Evolutionary conservation across 2,329 filamentous ascomycete species (phyloP).

Genomic region (Sporothrix pallida): DNA sequence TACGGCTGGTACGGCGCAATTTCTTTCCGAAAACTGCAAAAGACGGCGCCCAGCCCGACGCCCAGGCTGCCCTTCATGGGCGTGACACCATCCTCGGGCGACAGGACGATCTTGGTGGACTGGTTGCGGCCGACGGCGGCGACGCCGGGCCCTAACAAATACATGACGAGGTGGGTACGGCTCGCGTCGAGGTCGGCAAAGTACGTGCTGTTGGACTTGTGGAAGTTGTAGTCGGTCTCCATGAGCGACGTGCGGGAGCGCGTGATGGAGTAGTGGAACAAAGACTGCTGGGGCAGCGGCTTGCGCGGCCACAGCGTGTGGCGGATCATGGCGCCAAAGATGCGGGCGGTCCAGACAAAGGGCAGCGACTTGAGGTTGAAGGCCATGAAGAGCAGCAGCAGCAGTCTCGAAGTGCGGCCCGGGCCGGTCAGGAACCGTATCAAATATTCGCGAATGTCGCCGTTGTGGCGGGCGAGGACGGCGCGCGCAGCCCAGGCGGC

Average conservation of each 20-base stretch:
- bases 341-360: conserved; percentile 68
- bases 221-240: conserved; percentile 50
- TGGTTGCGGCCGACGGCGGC: conserved; percentile 57
- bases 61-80: conserved; percentile 60
- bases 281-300: conserved; percentile 42
- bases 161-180: conserved; percentile 78
- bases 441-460: conserved; percentile 50
- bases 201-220: conserved; percentile 68
- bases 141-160: conserved; percentile 67
- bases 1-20: conserved; percentile 72
- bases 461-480: conserved; percentile 46
- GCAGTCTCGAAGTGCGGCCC: conserved; percentile 58
- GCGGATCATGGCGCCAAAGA: conserved; percentile 47
- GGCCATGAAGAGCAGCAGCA: conserved; percentile 61
- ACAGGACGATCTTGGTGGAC: conserved; percentile 56
- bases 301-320: conserved; percentile 41
- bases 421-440: conserved; percentile 59
- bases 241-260: conserved; percentile 43
- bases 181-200: conserved; percentile 85
- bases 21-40: conserved; percentile 75
- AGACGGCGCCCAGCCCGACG: conserved; percentile 74
- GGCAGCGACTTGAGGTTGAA: conserved; percentile 77
- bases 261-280: conserved; percentile 48
- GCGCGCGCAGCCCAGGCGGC: conserved; percentile 52
- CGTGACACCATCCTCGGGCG: conserved; percentile 46